Evolutionary conservation across 108 stramenopile species (phyloP), one percentile per base, ranked within the genome.

Genomic region (Nitzschia sp.): DNA sequence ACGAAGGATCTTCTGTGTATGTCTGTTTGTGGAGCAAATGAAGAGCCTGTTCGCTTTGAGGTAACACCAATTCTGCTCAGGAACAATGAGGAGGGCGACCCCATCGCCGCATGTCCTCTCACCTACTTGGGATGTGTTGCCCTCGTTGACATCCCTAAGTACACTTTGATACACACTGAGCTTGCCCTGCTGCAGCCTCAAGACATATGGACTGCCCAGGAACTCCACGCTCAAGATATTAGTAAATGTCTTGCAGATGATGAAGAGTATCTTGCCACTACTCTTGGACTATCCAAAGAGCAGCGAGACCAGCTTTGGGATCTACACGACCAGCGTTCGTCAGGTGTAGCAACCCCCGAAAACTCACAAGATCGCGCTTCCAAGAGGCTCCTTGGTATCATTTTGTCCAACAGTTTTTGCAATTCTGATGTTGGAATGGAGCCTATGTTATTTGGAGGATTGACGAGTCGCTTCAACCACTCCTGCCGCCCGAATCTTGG

Each of bases 401-500:
- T 62, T 21, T 46, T 24, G 22, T 62, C 61, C 41, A 62, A 62
- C 43, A 21, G 17, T 15, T 62, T 62, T 44, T 44, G 61, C 22
- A 62, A 62, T 62, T 40, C 43, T 39, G 61, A 62, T 11, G 5
- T 43, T 0, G 61, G 61, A 0, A 22, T 7, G 9, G 61, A 62
- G 21, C 61, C 61, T 3, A 43, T 21, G 42, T 44, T 62, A 8
- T 62, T 62, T 46, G 61, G n/a, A 9, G 61, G 61, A 20, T 12
- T 38, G 41, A 62, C 61, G 7, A 62, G 61, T 24, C 61, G 61
- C 6, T 62, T 62, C 43, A 62, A 62, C 43, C 61, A 65, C 39
- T 65, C 51, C 14, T 65, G 51, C 37, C 51, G 51, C 10, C 51
- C 64, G 29, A 65, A 65, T 53, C 25, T 63, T n/a, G 67, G 60